Conservation (phyloP, 2,329 filamentous ascomycete species). For the Amesomyces nigricolor region DNA sequence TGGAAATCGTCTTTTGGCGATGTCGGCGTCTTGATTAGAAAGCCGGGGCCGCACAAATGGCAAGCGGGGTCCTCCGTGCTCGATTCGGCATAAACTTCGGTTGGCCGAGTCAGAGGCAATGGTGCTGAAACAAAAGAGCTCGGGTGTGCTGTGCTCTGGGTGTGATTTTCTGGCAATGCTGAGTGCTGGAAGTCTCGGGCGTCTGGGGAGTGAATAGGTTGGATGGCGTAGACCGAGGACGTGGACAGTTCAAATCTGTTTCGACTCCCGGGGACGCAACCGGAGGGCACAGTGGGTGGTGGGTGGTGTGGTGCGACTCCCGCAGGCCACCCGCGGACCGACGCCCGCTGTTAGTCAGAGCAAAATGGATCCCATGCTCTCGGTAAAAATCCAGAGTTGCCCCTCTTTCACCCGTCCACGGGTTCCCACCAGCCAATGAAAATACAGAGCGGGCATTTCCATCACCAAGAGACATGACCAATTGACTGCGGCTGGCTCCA, state of each 20-base stretch:
- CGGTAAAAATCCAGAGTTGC: slow-evolving; percentile 24
- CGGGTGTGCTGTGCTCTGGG: slow-evolving; percentile 1
- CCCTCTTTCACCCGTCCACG: slow-evolving; percentile 14
- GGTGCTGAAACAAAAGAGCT: slow-evolving; percentile 13
- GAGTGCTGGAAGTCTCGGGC: slow-evolving; percentile 12
- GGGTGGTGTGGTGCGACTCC: slow-evolving; percentile 14
- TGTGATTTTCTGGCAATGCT: not conserved
- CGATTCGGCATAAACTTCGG: slow-evolving; percentile 15
- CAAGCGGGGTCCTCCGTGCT: slow-evolving; percentile 16
- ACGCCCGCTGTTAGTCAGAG: slow-evolving; percentile 25
- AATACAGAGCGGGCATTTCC: slow-evolving; percentile 14
- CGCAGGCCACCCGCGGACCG: slow-evolving; percentile 16
- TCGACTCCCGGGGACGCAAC: not conserved
- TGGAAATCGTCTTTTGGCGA: slow-evolving; percentile 10
- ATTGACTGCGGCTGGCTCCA: slow-evolving; percentile 4
- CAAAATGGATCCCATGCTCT: slow-evolving; percentile 22
- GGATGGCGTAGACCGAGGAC: slow-evolving; percentile 7
- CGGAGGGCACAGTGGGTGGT: not conserved
- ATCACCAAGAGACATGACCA: slow-evolving; percentile 22
- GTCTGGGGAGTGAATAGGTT: not conserved
- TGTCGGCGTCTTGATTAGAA: slow-evolving; percentile 13
- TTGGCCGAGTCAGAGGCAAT: slow-evolving; percentile 11
- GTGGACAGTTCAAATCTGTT: slow-evolving; percentile 15
- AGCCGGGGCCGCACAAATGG: slow-evolving; percentile 12
- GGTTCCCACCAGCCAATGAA: slow-evolving; percentile 16